These are phyloP conservation scores for Udeniomyces megalosporus DNA, from an alignment of 768 basidiomycete genomes.

Conservation along the genomic window DNA sequence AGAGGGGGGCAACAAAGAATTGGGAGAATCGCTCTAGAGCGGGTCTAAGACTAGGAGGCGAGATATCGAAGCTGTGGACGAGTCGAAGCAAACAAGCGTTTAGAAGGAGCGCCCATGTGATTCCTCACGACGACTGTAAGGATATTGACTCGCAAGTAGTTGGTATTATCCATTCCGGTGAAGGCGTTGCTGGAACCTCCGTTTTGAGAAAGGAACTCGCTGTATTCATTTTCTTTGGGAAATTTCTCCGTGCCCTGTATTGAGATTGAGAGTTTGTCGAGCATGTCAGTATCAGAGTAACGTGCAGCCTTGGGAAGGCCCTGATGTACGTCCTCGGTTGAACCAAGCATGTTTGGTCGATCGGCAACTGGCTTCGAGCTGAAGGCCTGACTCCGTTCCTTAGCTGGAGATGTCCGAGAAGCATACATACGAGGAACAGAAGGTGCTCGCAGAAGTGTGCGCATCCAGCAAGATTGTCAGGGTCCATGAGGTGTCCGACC, in stretches of 20 bases:
- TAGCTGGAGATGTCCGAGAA: no score
- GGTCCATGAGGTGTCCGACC: slow-evolving; percentile 85
- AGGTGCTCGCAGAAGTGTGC: slow-evolving; percentile 17
- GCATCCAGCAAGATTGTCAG: slow-evolving; percentile 26
- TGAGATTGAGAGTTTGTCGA: not conserved
- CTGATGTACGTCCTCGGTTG: no score
- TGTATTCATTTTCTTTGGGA: slow-evolving; percentile 87
- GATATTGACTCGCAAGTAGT: slow-evolving; percentile 40
- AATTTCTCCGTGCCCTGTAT: slow-evolving; percentile 31
- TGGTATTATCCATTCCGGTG: slow-evolving; percentile 77
- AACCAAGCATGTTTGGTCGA: no score
- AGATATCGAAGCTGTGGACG: slow-evolving; percentile 63
- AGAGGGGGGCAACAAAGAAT: slow-evolving; percentile 90
- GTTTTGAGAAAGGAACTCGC: slow-evolving; percentile 42
- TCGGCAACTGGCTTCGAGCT: no score
- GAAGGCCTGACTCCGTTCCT: no score
- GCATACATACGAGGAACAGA: slow-evolving; percentile 6
- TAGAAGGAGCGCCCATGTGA: no score
- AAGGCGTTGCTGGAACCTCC: slow-evolving; percentile 75
- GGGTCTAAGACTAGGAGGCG: slow-evolving; percentile 32
- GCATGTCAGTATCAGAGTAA: no score
- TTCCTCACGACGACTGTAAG: no score
- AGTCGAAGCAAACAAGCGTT: slow-evolving; percentile 37
- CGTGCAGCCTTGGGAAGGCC: no score
- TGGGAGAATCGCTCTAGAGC: slow-evolving; percentile 31